Percentiles rank a stretch among this genome's conserved stretches.
Conservation (phyloP, 352 stramenopile species). For the Globisporangium camurandrum region DNA sequence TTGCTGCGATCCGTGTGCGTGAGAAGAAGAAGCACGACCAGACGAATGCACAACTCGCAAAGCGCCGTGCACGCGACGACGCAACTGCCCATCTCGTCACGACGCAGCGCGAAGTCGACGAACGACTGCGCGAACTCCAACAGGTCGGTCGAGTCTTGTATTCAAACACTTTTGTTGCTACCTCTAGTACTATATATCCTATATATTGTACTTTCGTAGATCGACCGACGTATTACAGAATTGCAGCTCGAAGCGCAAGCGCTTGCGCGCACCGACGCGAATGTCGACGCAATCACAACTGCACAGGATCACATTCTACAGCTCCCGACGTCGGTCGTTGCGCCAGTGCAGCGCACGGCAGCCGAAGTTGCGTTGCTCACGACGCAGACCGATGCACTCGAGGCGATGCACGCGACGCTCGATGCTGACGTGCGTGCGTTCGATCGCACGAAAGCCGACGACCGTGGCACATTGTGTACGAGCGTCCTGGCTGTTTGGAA, state of each 20-base stretch:
- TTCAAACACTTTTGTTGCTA: background rate
- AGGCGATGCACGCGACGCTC: background rate
- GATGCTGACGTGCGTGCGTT: slow-evolving; percentile 3
- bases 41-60: slow-evolving; percentile 1
- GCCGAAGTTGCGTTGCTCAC: background rate
- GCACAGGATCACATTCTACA: slow-evolving; percentile 1
- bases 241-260: background rate
- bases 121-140: slow-evolving; percentile 1
- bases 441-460: slow-evolving; percentile 3
- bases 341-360: slow-evolving; percentile 5
- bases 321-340: background rate
- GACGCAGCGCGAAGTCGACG: background rate
- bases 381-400: background rate
- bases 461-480: slow-evolving; percentile 1
- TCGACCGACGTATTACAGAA: slow-evolving; percentile 2
- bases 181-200: background rate
- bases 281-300: background rate
- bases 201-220: too few species aligned
- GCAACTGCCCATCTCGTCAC: background rate
- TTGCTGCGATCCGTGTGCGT: slow-evolving; percentile 5
- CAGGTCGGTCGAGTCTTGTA: background rate
- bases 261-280: background rate
- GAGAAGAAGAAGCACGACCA: slow-evolving; percentile 9
- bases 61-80: background rate
- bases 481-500: background rate